A percentile compares a stretch with the other conserved stretches of the same genome.
Conservation (phyloP, 805 yeast genomes). For the Blastobotrys americana region DNA sequence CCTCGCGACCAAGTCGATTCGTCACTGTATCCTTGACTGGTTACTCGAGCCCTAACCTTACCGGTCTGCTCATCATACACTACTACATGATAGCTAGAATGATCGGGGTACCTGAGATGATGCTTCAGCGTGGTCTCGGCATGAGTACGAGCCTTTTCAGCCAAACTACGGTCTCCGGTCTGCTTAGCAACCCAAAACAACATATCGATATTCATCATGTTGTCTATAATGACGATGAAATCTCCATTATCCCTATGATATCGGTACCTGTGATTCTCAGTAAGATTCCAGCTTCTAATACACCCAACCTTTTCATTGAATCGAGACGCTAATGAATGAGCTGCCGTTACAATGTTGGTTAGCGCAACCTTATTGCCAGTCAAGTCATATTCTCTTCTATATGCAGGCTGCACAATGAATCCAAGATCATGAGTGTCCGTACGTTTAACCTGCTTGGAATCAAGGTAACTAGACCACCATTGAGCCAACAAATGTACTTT, state of each 20-base stretch:
- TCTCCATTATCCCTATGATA: constrained; percentile 19
- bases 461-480: constrained; percentile 11
- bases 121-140: constrained; percentile 28
- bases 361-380: constrained; percentile 17
- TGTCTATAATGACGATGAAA: constrained; percentile 27
- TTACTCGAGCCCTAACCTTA: constrained; percentile 21
- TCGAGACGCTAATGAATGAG: constrained; percentile 26
- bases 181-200: constrained; percentile 25
- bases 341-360: constrained; percentile 24
- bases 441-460: constrained; percentile 14
- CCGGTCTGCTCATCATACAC: constrained; percentile 26
- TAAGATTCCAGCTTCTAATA: constrained; percentile 28
- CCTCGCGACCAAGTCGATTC: constrained; percentile 31
- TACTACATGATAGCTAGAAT: constrained; percentile 27
- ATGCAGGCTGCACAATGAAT: constrained; percentile 26
- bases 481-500: constrained; percentile 3
- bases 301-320: constrained; percentile 23
- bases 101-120: constrained; percentile 18
- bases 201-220: constrained; percentile 24
- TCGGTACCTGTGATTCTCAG: constrained; percentile 17
- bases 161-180: constrained; percentile 25
- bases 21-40: constrained; percentile 29
- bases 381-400: constrained; percentile 23
- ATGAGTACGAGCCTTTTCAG: constrained; percentile 28
- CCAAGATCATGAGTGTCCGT: constrained; percentile 30